Conservation (phyloP, 768 basidiomycete species). For the Coprinopsis marcescibilis region DNA sequence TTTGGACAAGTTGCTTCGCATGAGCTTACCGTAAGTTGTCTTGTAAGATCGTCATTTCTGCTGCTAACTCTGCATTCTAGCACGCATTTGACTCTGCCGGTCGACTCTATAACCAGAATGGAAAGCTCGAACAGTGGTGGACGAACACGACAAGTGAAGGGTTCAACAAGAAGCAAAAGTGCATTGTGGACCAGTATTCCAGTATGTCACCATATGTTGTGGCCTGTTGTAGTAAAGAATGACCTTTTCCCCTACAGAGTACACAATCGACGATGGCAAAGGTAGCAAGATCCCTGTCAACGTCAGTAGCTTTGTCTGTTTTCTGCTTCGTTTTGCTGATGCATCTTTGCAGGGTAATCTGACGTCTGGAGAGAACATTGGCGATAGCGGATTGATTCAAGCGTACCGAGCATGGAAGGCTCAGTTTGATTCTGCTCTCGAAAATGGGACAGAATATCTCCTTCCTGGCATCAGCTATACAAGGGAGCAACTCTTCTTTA, state of each 20-base stretch:
- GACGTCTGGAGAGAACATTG: slow-evolving; percentile 93
- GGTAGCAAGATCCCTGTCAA: slow-evolving; percentile 84
- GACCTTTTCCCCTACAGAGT: slow-evolving; percentile 39
- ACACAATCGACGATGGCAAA: slow-evolving; percentile 79
- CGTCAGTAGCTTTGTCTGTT: slow-evolving; percentile 37
- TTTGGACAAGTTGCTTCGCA: slow-evolving; percentile 92
- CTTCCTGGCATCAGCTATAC: slow-evolving; percentile 80
- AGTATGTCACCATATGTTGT: slow-evolving; percentile 31
- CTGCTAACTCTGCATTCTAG: slow-evolving; percentile 27
- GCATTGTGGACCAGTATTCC: slow-evolving; percentile 91
- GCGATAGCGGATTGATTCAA: slow-evolving; percentile 79
- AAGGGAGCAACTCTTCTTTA: slow-evolving; percentile 93
- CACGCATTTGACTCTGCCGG: slow-evolving; percentile 91
- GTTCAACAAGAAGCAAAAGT: slow-evolving; percentile 78
- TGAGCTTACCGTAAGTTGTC: slow-evolving; percentile 79
- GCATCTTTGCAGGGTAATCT: slow-evolving; percentile 55
- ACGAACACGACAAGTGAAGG: slow-evolving; percentile 78
- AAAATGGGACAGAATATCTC: slow-evolving; percentile 59
- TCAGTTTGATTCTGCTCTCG: slow-evolving; percentile 55
- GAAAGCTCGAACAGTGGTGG: slow-evolving; percentile 91
- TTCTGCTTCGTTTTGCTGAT: slow-evolving; percentile 1
- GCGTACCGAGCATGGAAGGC: slow-evolving; percentile 90
- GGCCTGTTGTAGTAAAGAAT: slow-evolving; percentile 5
- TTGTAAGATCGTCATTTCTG: neutral
- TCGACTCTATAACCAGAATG: slow-evolving; percentile 83